Conservation (phyloP, 1,139 yeast species). For the Geotrichum klebahnii region DNA sequence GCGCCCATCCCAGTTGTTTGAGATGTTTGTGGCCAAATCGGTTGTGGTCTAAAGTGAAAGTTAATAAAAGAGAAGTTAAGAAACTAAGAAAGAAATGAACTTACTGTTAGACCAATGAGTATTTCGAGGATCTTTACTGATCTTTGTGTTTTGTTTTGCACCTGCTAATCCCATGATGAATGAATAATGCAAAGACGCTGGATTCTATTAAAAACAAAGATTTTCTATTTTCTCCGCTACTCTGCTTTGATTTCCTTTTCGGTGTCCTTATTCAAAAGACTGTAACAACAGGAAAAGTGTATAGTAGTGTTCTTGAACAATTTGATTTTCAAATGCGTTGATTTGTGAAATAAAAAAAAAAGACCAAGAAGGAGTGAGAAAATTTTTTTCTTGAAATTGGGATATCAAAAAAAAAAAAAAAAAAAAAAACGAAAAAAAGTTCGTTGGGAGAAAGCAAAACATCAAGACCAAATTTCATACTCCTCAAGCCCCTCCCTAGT, state of each 20-base stretch:
- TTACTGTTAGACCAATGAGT: slow-evolving; percentile 79
- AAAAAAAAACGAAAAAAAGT: too few species aligned
- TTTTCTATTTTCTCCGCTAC: too few species aligned
- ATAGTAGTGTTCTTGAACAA: too few species aligned
- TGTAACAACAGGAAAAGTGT: too few species aligned
- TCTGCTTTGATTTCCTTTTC: too few species aligned
- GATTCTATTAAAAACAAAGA: too few species aligned
- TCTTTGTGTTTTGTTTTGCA: slow-evolving; percentile 71
- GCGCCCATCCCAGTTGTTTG: slow-evolving; percentile 82
- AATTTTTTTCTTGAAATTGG: too few species aligned
- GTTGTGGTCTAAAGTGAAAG: slow-evolving; percentile 46
- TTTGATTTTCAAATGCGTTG: neutral
- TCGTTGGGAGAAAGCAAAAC: slow-evolving; percentile 1
- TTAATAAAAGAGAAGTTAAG: neutral
- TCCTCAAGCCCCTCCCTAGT: too few species aligned
- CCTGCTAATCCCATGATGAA: slow-evolving; percentile 79
- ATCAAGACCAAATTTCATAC: too few species aligned
- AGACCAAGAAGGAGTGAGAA: neutral
- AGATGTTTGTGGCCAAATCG: slow-evolving; percentile 87
- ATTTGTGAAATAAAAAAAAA: neutral
- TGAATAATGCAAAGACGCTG: too few species aligned
- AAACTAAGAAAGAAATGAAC: slow-evolving; percentile 28
- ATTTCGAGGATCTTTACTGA: slow-evolving; percentile 90
- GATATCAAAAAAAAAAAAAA: too few species aligned
- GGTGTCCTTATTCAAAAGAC: too few species aligned